Evolutionary conservation across 2,329 filamentous ascomycete species (phyloP), one percentile per base, ranked within the genome.

Genomic region (Mycosphaerelloides madeirae): DNA sequence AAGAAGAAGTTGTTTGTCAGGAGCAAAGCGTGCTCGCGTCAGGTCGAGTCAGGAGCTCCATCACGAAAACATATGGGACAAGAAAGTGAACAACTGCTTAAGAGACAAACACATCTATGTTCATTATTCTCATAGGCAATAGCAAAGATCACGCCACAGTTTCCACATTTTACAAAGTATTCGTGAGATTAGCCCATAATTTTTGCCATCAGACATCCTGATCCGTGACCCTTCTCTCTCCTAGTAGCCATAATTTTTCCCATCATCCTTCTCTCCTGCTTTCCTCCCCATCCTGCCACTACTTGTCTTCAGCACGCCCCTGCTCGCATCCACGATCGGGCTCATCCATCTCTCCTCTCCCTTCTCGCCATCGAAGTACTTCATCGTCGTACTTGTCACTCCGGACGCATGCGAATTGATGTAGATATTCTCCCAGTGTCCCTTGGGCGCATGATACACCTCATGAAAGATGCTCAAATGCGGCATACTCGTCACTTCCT

Each of bases 401-500:
- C 66, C 60, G 1, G 55, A 61, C 1, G 61, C 61, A 44, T 67
- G 58, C 16, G 53, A 60, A 39, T 74, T 70, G 6, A 68, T 50
- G 53, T 79, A 78, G 16, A 80, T 65, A 2, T 65, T 71, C 68
- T 81, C 77, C 61, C 74, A 77, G 7, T 63, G 62, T 3, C 68
- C 3, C 62, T 39, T 59, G 1, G 68, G 68, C 4, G 72, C 69
- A 19, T 67, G 61, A 50, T 74, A 79, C 0, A 71, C 69, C 67
- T 81, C 78, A 55, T 81, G 78, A 48, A 67, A 79, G 50, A 80
- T 73, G 4, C 69, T 68, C 18, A 80, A 54, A 49, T 76, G 66
- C 19, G 56, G 53, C 31, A 63, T 49, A 19, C 67, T 55, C 34
- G 65, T 64, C 28, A 46, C 35, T 6, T 56, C 58, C 39, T 56